Conservation (phyloP, 768 basidiomycete genomes). For the Holtermannia corniformis region DNA sequence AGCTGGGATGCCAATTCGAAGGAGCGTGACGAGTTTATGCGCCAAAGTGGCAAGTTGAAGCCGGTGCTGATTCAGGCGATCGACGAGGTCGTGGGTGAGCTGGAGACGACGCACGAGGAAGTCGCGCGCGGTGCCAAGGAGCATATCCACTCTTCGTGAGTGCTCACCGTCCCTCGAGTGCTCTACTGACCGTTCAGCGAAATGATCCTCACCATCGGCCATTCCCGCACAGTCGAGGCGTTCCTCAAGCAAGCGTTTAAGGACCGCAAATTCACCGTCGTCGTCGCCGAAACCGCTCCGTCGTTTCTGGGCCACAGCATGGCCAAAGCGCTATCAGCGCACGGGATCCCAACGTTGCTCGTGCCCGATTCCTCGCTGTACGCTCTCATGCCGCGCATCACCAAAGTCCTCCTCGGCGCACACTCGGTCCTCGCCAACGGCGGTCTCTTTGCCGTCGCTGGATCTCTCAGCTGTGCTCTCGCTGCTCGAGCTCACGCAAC, state of each 20-base stretch:
- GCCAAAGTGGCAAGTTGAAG: slow-evolving; percentile 50
- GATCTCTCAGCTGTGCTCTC: slow-evolving; percentile 71
- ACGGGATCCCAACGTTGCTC: slow-evolving; percentile 87
- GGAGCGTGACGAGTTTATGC: slow-evolving; percentile 38
- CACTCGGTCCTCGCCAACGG: slow-evolving; percentile 96
- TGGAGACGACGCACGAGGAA: slow-evolving; percentile 91
- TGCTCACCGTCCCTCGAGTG: slow-evolving; percentile 6
- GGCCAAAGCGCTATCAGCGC: slow-evolving; percentile 67
- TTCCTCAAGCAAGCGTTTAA: slow-evolving; percentile 87
- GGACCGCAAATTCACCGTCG: slow-evolving; percentile 85
- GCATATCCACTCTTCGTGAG: slow-evolving; percentile 97
- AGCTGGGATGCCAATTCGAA: background rate
- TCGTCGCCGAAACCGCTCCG: slow-evolving; percentile 90
- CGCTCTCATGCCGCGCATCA: slow-evolving; percentile 90
- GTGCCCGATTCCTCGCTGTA: slow-evolving; percentile 94
- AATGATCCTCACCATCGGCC: slow-evolving; percentile 87
- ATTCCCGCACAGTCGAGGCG: slow-evolving; percentile 84
- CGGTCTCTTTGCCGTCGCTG: slow-evolving; percentile 82
- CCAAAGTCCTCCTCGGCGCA: slow-evolving; percentile 89
- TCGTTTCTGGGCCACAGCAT: slow-evolving; percentile 82
- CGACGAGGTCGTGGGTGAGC: slow-evolving; percentile 87
- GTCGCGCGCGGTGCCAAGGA: slow-evolving; percentile 89
- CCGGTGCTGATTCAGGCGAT: slow-evolving; percentile 95
- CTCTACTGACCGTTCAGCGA: slow-evolving; percentile 50
- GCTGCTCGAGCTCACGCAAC: slow-evolving; percentile 84